These are phyloP conservation scores for Fusarium sp. DNA, from an alignment of 2,329 filamentous ascomycete genomes.

Conservation along the genomic window DNA sequence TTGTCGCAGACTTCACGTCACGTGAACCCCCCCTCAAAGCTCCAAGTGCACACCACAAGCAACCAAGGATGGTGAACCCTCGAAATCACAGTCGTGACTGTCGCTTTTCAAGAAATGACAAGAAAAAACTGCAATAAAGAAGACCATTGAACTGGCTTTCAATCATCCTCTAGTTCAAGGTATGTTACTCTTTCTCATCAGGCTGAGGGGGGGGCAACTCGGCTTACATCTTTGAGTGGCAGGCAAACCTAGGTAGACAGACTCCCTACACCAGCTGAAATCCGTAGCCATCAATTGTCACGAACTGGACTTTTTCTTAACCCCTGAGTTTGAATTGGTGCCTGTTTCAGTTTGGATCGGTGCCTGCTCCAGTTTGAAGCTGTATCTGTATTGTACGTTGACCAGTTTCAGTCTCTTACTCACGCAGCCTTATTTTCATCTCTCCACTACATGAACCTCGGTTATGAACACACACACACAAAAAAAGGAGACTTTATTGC, in stretches of 20 bases:
- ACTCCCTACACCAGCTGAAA: neutral
- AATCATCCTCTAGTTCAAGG: neutral
- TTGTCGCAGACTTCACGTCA: neutral
- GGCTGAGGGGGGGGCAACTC: neutral
- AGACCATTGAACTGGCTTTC: neutral
- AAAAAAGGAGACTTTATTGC: neutral
- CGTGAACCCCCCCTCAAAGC: neutral
- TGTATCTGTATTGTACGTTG: neutral
- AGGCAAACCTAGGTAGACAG: neutral
- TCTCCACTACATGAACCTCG: neutral
- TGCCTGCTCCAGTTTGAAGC: too few species aligned
- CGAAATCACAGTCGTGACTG: neutral
- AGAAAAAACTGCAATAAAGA: neutral
- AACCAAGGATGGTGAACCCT: too few species aligned
- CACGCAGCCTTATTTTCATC: neutral
- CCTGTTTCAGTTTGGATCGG: neutral
- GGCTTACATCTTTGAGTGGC: neutral
- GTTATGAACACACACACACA: too few species aligned
- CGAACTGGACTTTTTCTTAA: neutral
- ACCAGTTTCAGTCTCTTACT: neutral
- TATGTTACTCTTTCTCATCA: neutral
- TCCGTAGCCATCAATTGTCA: neutral
- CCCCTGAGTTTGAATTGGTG: neutral
- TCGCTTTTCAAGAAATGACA: neutral
- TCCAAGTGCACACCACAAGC: neutral